These are phyloP conservation scores for Hypoxylon lienhwacheense DNA, from an alignment of 495 filamentous ascomycete species.

Conservation along the genomic window DNA sequence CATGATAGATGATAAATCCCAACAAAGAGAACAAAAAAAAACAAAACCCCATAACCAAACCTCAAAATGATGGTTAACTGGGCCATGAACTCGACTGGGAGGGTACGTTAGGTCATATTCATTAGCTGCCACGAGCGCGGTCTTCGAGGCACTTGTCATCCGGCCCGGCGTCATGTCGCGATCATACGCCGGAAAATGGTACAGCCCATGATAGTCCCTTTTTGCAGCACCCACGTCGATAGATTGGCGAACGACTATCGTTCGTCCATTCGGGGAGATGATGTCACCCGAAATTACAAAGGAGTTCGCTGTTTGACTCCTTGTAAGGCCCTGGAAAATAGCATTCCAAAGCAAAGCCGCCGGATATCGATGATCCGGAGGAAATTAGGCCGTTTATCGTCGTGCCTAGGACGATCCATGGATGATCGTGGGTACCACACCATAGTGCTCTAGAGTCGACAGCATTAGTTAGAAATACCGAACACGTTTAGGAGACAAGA, in stretches of 20 bases:
- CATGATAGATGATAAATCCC: constrained; percentile 2
- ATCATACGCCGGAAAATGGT: constrained; percentile 5
- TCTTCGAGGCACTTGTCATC: constrained; percentile 3
- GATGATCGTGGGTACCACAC: constrained; percentile 10
- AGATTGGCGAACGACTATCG: constrained; percentile 6
- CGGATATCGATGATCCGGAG: constrained; percentile 10
- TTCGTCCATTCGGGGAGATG: too few relatives aligned
- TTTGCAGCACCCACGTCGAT: constrained; percentile 7
- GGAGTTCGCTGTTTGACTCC: constrained; percentile 6
- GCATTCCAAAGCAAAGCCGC: background rate
- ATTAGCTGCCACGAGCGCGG: background rate
- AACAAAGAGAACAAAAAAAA: constrained; percentile 25
- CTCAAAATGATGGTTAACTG: constrained; percentile 3
- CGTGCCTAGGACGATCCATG: constrained; percentile 36
- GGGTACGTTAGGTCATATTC: constrained; percentile 4
- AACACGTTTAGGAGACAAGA: background rate
- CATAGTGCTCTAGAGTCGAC: background rate
- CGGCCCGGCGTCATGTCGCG: constrained; percentile 7
- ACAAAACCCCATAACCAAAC: constrained; percentile 1
- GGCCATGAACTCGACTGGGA: constrained; percentile 11
- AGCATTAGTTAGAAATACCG: background rate
- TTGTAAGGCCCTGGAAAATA: constrained; percentile 1
- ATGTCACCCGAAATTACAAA: constrained; percentile 7
- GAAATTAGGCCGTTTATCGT: constrained; percentile 29
- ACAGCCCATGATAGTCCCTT: background rate